phyloP scores from a whole-genome alignment of 371 early-diverging fungal genomes.

The Parasitella parasitica region DNA sequence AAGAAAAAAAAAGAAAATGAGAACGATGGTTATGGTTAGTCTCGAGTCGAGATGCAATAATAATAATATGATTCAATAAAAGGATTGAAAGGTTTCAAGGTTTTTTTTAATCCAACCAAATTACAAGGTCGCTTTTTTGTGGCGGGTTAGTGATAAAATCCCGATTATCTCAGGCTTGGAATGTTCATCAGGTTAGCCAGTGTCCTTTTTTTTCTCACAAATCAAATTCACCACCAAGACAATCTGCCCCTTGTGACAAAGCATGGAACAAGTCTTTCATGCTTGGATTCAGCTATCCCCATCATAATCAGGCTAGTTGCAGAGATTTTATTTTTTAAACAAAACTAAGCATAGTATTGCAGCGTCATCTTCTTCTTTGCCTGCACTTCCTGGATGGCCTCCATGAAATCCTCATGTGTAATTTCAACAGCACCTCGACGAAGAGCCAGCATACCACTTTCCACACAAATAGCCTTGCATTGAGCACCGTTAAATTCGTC shows the following conservation, averaged over 20 bases:
- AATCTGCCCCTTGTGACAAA: no score
- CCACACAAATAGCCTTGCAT: constrained; percentile 98
- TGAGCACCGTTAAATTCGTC: constrained; percentile 99
- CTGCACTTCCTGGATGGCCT: constrained; percentile 99
- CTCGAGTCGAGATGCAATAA: no score
- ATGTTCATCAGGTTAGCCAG: not conserved
- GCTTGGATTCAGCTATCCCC: no score
- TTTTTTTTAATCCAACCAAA: not conserved
- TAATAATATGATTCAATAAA: not conserved
- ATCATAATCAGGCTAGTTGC: no score
- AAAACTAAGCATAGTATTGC: constrained; percentile 85
- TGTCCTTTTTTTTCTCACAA: no score
- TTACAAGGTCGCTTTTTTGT: no score
- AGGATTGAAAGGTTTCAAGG: not conserved
- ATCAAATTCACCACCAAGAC: no score
- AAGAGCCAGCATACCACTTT: constrained; percentile 95
- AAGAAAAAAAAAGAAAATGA: not conserved
- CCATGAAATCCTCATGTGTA: constrained; percentile 99
- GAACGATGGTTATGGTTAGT: not conserved
- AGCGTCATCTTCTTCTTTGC: constrained; percentile 99
- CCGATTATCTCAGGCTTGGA: not conserved
- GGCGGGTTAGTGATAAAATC: not conserved
- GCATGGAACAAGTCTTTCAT: no score
- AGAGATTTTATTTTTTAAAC: no score
- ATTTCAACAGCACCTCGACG: constrained; percentile 91